Conservation (phyloP, 2,329 filamentous ascomycete species). For the Diaporthe citrichinensis region DNA sequence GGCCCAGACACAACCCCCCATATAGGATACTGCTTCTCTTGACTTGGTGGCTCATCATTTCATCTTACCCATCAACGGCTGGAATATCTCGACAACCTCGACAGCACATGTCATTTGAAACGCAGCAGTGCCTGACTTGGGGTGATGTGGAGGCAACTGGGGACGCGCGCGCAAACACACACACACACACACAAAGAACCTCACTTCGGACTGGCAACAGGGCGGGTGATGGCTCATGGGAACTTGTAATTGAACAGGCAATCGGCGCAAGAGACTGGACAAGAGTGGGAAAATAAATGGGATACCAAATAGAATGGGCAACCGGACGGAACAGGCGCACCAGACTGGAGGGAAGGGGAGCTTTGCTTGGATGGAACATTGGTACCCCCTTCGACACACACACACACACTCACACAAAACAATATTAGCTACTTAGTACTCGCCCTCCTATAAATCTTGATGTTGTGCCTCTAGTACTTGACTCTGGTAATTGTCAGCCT, state of each 20-base stretch:
- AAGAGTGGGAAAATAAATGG: background rate
- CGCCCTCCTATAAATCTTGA: background rate
- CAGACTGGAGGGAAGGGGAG: slow-evolving; percentile 5
- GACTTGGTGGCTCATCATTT: background rate
- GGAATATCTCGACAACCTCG: background rate
- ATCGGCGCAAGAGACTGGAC: slow-evolving; percentile 10
- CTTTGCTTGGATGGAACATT: background rate
- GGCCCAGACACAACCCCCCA: background rate
- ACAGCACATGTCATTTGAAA: background rate
- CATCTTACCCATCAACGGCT: background rate
- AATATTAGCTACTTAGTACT: background rate
- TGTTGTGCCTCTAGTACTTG: background rate
- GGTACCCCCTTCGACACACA: background rate
- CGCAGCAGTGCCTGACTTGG: background rate
- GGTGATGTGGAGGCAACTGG: background rate
- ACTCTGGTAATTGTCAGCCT: background rate
- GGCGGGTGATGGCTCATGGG: background rate
- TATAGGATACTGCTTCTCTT: background rate
- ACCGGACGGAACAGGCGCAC: slow-evolving; percentile 24
- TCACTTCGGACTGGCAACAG: background rate
- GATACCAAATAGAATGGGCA: slow-evolving; percentile 14
- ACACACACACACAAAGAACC: background rate
- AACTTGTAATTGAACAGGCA: background rate
- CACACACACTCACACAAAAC: background rate
- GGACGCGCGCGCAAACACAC: background rate